Conservation (phyloP, 1,139 yeast genomes). For the Diutina ranongensis region DNA sequence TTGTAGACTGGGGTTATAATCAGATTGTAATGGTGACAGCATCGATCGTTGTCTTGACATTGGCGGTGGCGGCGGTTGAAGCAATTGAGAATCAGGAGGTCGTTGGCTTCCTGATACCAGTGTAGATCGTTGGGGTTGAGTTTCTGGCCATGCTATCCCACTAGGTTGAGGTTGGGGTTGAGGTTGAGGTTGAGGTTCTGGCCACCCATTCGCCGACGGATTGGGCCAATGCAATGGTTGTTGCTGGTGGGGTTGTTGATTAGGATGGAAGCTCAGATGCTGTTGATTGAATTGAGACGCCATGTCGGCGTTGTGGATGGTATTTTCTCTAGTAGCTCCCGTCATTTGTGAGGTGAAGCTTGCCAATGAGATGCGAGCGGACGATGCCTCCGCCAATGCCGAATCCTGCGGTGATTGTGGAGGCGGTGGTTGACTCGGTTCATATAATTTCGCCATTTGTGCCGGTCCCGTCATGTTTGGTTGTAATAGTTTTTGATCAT, state of each 20-base stretch:
- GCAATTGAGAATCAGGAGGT: slow-evolving; percentile 12
- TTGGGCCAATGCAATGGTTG: background rate
- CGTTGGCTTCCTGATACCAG: too few species aligned
- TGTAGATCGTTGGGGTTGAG: background rate
- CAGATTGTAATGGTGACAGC: slow-evolving; percentile 24
- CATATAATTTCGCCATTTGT: slow-evolving; percentile 21
- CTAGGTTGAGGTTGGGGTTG: background rate
- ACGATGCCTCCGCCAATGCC: too few species aligned
- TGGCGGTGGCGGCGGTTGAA: slow-evolving; percentile 32
- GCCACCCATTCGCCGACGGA: background rate
- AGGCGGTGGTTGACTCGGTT: background rate
- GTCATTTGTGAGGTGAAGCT: slow-evolving; percentile 37
- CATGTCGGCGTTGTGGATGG: slow-evolving; percentile 21
- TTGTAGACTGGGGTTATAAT: slow-evolving; percentile 7
- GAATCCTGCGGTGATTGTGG: slow-evolving; percentile 12
- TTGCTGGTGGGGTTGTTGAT: background rate
- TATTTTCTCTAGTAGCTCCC: slow-evolving; percentile 28
- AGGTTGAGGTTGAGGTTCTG: background rate
- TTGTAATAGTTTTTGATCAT: slow-evolving; percentile 18
- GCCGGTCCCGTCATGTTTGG: slow-evolving; percentile 51
- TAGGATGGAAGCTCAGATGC: background rate
- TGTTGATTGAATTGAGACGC: slow-evolving; percentile 8
- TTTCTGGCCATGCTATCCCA: background rate
- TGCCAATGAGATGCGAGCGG: slow-evolving; percentile 28
- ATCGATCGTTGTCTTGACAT: slow-evolving; percentile 25